Base-by-base conservation (phyloP, 2,329 filamentous ascomycete genomes). In the Leptosphaerulina australis region DNA sequence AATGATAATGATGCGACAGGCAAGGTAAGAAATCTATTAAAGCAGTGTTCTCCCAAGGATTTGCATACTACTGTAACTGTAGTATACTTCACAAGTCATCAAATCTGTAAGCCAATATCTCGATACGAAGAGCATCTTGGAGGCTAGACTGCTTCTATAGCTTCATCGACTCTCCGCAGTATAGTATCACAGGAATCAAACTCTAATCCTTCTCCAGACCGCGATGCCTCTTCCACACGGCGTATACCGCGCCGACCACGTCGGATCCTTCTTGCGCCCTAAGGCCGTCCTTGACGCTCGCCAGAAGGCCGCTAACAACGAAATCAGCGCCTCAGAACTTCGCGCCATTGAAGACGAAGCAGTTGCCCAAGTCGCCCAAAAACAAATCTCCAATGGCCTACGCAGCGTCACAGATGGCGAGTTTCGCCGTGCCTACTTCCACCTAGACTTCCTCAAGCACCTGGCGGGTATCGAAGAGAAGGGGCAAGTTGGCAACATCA, bases 381-480 rank as follows among this genome's bases (percentile, higher is more conserved):
- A 78, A 59, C 76, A 83, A 62, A 71, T 82, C 33, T 71, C 71
- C 15, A 76, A 74, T 46, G 80, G 81, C 25, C 67, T 83, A 18
- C 76, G 72, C 45, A 76, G 77, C 45, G 74, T 83, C 35, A 83
- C 81, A 7, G 81, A 83, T 52, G 81, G 81, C 69, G 81, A 83
- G 67, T 83, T 81, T 69, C 77, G 81, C 43, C 78, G 81, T 46
- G 76, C 77, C 35, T 83, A 78, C 73, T 84, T 84, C 71, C 81
- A 83, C 66, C 77, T 83, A 51, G 81, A 83, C 68, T 83, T 82
- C 70, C 74, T 83, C 33, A 75, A 80, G 66, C 77, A 83, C 61
- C 71, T 83, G 3, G 73, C 73, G 30, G 81, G 81, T 41, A 77
- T 83, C 57, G 78, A 81, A 67, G 75, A 79, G 57, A 76, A 76